Base-by-base conservation (phyloP, 2,329 filamentous ascomycete genomes). In the Penicillium olsonii region DNA sequence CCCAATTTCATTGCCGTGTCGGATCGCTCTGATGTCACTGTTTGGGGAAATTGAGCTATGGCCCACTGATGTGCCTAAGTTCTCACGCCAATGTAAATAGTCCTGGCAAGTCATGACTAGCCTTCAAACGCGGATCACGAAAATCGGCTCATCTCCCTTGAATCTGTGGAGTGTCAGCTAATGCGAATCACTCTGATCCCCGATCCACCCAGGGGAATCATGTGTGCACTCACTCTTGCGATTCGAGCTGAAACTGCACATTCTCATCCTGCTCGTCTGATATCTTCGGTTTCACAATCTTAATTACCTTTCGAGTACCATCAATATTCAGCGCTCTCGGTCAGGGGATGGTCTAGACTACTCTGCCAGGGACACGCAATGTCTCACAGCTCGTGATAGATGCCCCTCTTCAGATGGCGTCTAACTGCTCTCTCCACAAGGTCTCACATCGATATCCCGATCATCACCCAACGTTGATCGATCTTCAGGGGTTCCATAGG, bases 11-110 rank as follows among this genome's bases (percentile, higher is more conserved):
- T n/a, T 27, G 11, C 42, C 5, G 29, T 17, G 18, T 42, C 9
- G 12, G 18, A 27, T 27, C 29, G n/a, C 22, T 47, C 37, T 60
- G 59, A 61, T 61, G 59, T 60, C 59, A 60, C 57, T 19, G 7
- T 42, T 29, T 54, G 53, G 57, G 59, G 59, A 57, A 61, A 57
- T 55, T 53, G 55, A 50, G 54, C 57, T 57, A 41, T 59, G 57
- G 52, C 56, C 56, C 48, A 37, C 51, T 33, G 44, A 40, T 40
- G 41, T 48, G 42, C 46, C 33, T 44, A 45, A 42, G 31, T 45
- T 47, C 34, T 47, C 37, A 17, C 48, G 43, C 51, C 56, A 54
- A 41, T 24, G 24, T 34, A 50, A 55, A 52, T 57, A 58, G 48
- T 48, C 45, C 48, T n/a, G 27, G 50, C 55, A 48, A 43, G 31